Base-by-base conservation (phyloP, 2,329 filamentous ascomycete genomes). In the Cadophora malorum region DNA sequence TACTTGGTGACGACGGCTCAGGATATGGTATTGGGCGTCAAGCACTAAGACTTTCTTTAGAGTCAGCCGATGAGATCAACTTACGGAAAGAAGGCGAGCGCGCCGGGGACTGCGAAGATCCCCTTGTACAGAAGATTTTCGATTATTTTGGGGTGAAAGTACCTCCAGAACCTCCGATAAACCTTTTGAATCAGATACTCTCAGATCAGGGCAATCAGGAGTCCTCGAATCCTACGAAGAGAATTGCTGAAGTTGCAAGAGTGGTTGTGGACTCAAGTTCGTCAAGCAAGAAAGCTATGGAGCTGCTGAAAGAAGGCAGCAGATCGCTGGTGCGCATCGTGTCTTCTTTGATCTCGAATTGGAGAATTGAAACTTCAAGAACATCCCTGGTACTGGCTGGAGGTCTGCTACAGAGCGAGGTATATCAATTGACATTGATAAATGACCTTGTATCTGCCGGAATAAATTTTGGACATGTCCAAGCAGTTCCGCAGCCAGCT, bases 1-100 rank as follows among this genome's bases (percentile, higher is more conserved):
- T 82, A 5, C 73, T 83, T 1, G 81, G 81, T 0, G 82, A 83
- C 61, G 80, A 83, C 47, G 81, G 81, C 0, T 78, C 78, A 0
- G 81, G 80, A 2, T 82, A 79, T 69, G 76, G 77, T 1, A 79
- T 83, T 16, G 81, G 81, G 1, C 58, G 67, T 19, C 58, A 64
- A 16, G 67, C 55, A 12, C 21, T 59, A 19, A 59, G 55, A 38
- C 19, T 21, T 38, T 31, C 55, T 25, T 59, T 59, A 12, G 55
- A 38, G 10, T 21, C 19, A 6, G 55, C 21, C 16, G 35, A 59
- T 59, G 55, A 59, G 31, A 59, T 38, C 8, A 25, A 59, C 21
- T 9, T 38, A 7, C 8, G 12, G 35, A 45, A 45, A 45, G 8
- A 19, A 19, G 14, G 4, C 3, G 16, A 2, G 16, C 41, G 16